Evolutionary conservation across 2,329 filamentous ascomycete species (phyloP).

Genomic region (Exophiala viscosa): DNA sequence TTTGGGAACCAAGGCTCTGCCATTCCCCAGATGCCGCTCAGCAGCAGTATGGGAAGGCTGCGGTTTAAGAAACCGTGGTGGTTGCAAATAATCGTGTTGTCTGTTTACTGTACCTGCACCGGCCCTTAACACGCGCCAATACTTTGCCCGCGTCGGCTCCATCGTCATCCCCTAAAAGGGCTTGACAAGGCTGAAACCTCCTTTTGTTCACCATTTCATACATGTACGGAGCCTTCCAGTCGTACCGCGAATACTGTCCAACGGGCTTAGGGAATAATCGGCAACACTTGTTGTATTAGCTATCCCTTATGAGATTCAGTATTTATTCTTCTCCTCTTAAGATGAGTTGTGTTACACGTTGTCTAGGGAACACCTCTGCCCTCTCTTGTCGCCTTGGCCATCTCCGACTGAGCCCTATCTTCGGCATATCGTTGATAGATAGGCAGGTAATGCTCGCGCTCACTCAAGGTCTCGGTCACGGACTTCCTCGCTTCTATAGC

Average conservation of each 20-base stretch:
- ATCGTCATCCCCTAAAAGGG: background rate
- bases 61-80: background rate
- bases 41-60: too few relatives aligned
- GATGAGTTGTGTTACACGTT: too few relatives aligned
- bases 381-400: slow-evolving; percentile 60
- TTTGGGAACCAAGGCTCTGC: background rate
- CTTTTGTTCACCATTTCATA: background rate
- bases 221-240: background rate
- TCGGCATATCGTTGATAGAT: slow-evolving; percentile 68
- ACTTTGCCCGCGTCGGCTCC: background rate
- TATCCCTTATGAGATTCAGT: background rate
- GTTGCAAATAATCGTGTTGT: background rate
- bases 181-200: background rate
- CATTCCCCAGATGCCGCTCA: background rate
- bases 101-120: background rate
- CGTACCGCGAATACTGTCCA: background rate
- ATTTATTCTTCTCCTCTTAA: background rate
- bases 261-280: background rate
- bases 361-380: slow-evolving; percentile 59
- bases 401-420: slow-evolving; percentile 59
- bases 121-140: background rate
- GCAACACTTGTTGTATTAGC: background rate
- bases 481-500: slow-evolving; percentile 60
- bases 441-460: slow-evolving; percentile 62
- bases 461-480: slow-evolving; percentile 65